Evolutionary conservation across 2,329 filamentous ascomycete genomes (phyloP).

Genomic region (Aspergillus intermedius): DNA sequence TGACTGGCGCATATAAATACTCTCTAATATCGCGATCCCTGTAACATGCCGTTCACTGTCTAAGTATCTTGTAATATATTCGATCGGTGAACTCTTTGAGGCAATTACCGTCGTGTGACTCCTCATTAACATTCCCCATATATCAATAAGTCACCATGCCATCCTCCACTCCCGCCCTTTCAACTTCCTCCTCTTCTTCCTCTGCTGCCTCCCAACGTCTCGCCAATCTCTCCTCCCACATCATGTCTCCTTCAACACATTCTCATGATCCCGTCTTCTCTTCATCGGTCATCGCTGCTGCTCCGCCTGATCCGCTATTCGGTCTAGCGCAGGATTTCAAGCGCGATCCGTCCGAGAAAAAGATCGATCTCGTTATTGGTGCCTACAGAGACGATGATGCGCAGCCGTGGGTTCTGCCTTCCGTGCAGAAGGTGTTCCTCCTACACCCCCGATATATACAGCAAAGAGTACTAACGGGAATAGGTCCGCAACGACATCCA

Average conservation of each 20-base stretch:
- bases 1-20: neutral
- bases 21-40: neutral
- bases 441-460: neutral
- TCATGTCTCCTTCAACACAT: constrained; percentile 60
- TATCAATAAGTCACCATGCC: neutral
- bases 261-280: constrained; percentile 59
- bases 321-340: constrained; percentile 83
- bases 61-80: no score
- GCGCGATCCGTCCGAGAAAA: constrained; percentile 67
- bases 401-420: constrained; percentile 94
- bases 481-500: constrained; percentile 87
- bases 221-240: constrained; percentile 44
- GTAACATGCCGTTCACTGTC: no score
- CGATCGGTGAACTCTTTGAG: neutral
- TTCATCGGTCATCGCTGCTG: constrained; percentile 71
- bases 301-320: constrained; percentile 92
- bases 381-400: constrained; percentile 92
- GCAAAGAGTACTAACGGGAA: neutral
- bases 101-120: neutral
- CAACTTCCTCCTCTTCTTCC: constrained; percentile 8
- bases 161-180: constrained; percentile 3
- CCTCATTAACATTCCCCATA: neutral
- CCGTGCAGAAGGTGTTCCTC: constrained; percentile 76
- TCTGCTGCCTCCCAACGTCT: constrained; percentile 23
- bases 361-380: constrained; percentile 91